These are phyloP conservation scores for Pilatotrama ljubarskyi DNA, from an alignment of 768 basidiomycete genomes.

Conservation along the genomic window DNA sequence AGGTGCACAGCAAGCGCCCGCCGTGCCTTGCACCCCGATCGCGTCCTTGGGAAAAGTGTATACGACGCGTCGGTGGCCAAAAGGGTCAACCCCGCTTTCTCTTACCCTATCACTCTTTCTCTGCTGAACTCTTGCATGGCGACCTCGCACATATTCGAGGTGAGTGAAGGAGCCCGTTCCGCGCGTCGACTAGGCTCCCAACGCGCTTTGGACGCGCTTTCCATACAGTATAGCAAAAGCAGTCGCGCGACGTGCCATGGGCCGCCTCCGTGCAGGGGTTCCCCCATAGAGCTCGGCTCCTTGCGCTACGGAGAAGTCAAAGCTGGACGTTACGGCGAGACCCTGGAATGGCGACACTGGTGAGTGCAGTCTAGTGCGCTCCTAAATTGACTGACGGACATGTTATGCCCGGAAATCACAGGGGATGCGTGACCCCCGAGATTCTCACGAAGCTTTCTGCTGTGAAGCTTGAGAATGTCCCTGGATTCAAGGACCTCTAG, in stretches of 20 bases:
- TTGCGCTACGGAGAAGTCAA: conserved; percentile 64
- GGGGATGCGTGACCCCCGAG: conserved; percentile 70
- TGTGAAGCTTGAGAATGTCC: conserved; percentile 41
- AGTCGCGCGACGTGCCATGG: conserved; percentile 70
- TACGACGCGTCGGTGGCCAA: conserved; percentile 20
- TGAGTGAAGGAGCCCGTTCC: neutral
- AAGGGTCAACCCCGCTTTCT: conserved; percentile 7
- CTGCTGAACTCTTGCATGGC: conserved; percentile 19
- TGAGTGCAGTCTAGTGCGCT: conserved; percentile 32
- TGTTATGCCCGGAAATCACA: conserved; percentile 28
- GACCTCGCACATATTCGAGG: conserved; percentile 31
- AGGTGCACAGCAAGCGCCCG: too few species aligned
- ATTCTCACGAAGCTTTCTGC: conserved; percentile 53
- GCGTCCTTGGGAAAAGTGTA: conserved; percentile 12
- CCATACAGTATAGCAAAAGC: conserved; percentile 67
- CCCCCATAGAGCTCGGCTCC: conserved; percentile 51
- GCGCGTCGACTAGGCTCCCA: neutral
- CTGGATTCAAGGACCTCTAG: conserved; percentile 56
- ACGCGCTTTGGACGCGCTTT: neutral
- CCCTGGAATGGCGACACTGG: conserved; percentile 79
- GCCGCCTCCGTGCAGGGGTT: conserved; percentile 56
- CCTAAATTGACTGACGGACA: conserved; percentile 1
- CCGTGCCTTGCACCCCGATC: neutral
- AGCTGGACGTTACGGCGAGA: conserved; percentile 52
- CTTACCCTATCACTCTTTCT: neutral